Base-by-base conservation (phyloP, 2,329 filamentous ascomycete species). In the Aspergillus costaricaensis region DNA sequence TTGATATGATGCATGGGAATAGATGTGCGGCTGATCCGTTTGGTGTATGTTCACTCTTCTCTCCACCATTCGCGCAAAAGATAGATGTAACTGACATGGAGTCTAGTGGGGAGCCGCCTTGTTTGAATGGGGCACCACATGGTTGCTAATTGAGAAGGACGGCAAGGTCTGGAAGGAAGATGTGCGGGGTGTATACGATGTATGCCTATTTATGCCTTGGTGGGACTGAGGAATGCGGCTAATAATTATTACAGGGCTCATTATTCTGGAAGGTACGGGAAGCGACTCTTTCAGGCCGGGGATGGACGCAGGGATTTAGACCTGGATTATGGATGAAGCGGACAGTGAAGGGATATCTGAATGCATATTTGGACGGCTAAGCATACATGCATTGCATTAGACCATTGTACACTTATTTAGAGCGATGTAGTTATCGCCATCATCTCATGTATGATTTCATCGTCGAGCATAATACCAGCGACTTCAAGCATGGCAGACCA, bases 1-100 rank as follows among this genome's bases (percentile, higher is more conserved):
- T 70, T 17, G 68, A 69, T 9, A 66, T 78, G 66, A 72, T 77
- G 64, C 75, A 74, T 58, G 79, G 77, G 6, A 77, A 82, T 67
- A 67, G 79, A n/a, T 68, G 76, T 59, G 63, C 70, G 4, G 69
- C 68, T n/a, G 80, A 83, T 71, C 72, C 76, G 2, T 80, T 81
- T 60, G 81, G 81, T 0, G 66, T 67, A 43, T 27, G 56, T 60
- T 15, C 30, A 1, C 25, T 52, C n/a, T 53, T 21, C 9, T n/a
- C 9, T 2, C 15, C 7, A 12, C 49, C 4, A 5, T 8, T 14
- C 25, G 25, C 25, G 7, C 25, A 27, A 27, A 27, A 8, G 6
- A 17, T 38, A 19, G n/a, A 47, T 14, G 27, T 17, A 12, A 4
- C n/a, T 10, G 23, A 17, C 6, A 2, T 0, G 10, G 10, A 23